phyloP scores from a whole-genome alignment of 371 early-diverging fungal genomes.

The Paraphysoderma sedebokerense region DNA sequence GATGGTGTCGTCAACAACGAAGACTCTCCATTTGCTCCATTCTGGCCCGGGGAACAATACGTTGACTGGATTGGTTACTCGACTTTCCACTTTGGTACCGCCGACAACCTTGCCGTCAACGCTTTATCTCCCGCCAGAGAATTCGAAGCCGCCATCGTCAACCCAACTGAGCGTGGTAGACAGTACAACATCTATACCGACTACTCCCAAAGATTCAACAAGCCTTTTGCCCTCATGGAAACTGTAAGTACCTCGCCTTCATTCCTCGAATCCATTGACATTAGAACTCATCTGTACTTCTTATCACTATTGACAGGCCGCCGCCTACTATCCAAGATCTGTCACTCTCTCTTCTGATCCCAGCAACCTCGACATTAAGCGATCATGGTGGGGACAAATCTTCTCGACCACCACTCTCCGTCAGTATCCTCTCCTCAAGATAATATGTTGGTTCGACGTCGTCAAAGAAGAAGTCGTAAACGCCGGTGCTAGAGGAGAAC shows the following conservation, averaged over 20 bases:
- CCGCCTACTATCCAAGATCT: constrained; percentile 2
- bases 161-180: neutral
- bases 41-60: constrained; percentile 19
- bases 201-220: constrained; percentile 4
- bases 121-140: neutral
- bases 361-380: constrained; percentile 7
- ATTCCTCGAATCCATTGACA: no score
- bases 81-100: constrained; percentile 4
- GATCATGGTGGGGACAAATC: constrained; percentile 9
- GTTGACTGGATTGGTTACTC: constrained; percentile 29
- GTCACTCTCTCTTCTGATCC: neutral
- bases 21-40: constrained; percentile 12
- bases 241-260: no score
- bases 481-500: neutral
- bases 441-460: constrained; percentile 3
- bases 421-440: neutral
- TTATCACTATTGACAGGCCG: no score
- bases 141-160: constrained; percentile 1
- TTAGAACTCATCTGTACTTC: no score
- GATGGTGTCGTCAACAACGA: constrained; percentile 2
- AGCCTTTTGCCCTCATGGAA: constrained; percentile 11
- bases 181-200: constrained; percentile 3
- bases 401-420: neutral
- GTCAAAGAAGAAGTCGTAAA: neutral
- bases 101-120: neutral